Conservation (phyloP, 495 filamentous ascomycete species). For the Penicillium daleae region DNA sequence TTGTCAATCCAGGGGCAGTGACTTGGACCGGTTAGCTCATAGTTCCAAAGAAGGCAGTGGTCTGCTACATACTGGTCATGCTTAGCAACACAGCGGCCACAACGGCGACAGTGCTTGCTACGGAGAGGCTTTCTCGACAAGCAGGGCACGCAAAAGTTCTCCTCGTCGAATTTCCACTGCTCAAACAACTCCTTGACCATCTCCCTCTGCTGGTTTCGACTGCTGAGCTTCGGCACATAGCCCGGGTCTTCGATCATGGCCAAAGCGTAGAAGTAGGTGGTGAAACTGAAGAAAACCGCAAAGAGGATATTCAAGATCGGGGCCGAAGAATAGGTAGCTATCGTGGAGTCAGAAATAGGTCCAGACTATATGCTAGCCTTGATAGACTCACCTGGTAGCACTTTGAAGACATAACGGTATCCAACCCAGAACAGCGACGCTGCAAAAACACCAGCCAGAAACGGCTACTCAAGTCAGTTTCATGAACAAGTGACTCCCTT, state of each 20-base stretch:
- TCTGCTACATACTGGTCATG: slow-evolving; percentile 82
- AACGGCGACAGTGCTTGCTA: slow-evolving; percentile 93
- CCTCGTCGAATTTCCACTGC: slow-evolving; percentile 87
- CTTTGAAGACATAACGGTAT: slow-evolving; percentile 68
- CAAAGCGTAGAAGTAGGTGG: slow-evolving; percentile 81
- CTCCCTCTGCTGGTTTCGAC: slow-evolving; percentile 83
- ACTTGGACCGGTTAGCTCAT: slow-evolving; percentile 63
- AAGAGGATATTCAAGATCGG: slow-evolving; percentile 79
- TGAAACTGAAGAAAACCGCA: slow-evolving; percentile 61
- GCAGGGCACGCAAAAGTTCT: slow-evolving; percentile 90
- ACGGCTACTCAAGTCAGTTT: slow-evolving; percentile 60
- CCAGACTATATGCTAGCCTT: background rate
- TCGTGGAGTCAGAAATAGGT: slow-evolving; percentile 5
- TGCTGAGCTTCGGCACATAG: slow-evolving; percentile 89
- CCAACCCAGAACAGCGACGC: slow-evolving; percentile 84
- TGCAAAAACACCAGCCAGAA: slow-evolving; percentile 90
- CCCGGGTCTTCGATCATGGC: slow-evolving; percentile 90
- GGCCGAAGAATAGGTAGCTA: slow-evolving; percentile 65
- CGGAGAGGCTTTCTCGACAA: slow-evolving; percentile 90
- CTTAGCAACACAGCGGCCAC: slow-evolving; percentile 90
- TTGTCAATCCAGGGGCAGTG: slow-evolving; percentile 99
- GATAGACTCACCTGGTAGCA: slow-evolving; percentile 66
- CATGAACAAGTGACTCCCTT: too few relatives aligned
- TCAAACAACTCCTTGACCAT: slow-evolving; percentile 82
- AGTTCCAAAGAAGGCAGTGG: background rate